These are phyloP conservation scores for Oryza officinalis DNA, from an alignment of 176 grass and related monocot species.

Conservation along the genomic window DNA sequence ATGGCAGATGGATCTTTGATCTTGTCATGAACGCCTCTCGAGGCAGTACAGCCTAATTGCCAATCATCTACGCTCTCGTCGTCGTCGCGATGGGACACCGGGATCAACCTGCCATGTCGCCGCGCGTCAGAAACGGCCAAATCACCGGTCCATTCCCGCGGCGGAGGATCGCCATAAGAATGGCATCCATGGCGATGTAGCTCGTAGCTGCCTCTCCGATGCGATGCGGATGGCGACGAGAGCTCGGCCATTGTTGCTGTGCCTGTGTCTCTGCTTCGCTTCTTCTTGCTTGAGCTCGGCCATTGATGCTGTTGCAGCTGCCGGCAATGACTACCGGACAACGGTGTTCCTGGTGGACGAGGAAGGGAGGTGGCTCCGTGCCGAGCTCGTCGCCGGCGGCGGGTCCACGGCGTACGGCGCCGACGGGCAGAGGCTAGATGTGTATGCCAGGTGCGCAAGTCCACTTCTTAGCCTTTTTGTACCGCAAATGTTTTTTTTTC, in stretches of 20 bases:
- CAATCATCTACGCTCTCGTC: neutral
- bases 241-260: neutral
- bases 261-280: neutral
- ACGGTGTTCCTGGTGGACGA: conserved; percentile 12
- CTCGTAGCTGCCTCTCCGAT: neutral
- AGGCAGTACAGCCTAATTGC: neutral
- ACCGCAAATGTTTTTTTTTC: too few species aligned
- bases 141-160: neutral
- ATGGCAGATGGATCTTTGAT: neutral
- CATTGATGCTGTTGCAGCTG: neutral
- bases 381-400: conserved; percentile 13
- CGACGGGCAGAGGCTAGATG: conserved; percentile 38
- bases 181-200: neutral
- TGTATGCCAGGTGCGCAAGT: conserved; percentile 36
- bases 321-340: conserved; percentile 22
- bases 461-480: neutral
- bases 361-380: conserved; percentile 9
- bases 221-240: conserved; percentile 30
- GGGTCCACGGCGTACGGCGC: conserved; percentile 17
- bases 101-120: neutral
- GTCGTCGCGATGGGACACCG: neutral
- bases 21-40: conserved; percentile 4
- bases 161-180: neutral
- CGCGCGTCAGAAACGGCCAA: neutral
- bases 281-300: neutral